Percentiles rank a stretch among this genome's conserved stretches.
phyloP scores from a whole-genome alignment of 805 yeast species.

The Hanseniaspora taiwanica region DNA sequence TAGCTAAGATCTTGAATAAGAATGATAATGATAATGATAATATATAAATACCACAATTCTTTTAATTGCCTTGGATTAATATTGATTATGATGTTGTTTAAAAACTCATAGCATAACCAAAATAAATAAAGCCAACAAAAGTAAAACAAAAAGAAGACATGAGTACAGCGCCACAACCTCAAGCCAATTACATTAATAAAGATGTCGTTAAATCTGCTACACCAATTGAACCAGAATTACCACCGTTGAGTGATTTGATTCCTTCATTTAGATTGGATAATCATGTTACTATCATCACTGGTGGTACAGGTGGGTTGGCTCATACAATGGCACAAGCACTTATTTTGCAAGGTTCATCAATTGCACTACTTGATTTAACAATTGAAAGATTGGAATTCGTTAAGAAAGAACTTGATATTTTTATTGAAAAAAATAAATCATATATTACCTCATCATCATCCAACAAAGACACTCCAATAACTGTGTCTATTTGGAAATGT shows the following conservation, averaged over 20 bases:
- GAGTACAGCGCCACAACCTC: neutral
- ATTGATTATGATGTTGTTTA: too few species aligned
- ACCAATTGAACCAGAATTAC: conserved; percentile 13
- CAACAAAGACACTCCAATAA: conserved; percentile 20
- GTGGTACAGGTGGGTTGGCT: conserved; percentile 73
- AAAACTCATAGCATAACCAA: neutral
- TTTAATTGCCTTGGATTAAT: too few species aligned
- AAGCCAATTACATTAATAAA: conserved; percentile 1
- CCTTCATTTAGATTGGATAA: conserved; percentile 60
- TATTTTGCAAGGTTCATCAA: conserved; percentile 62
- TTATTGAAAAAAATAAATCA: too few species aligned
- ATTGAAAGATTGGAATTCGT: conserved; percentile 44
- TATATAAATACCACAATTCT: too few species aligned
- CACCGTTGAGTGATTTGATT: conserved; percentile 30
- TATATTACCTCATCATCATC: conserved; percentile 15
- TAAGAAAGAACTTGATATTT: conserved; percentile 34
- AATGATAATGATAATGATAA: too few species aligned
- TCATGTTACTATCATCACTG: conserved; percentile 60
- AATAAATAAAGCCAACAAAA: neutral
- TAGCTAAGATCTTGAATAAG: too few species aligned
- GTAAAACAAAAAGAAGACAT: neutral
- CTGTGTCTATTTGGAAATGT: conserved; percentile 54
- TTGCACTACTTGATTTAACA: conserved; percentile 61
- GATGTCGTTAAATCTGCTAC: conserved; percentile 13
- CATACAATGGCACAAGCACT: conserved; percentile 51